phyloP scores from a whole-genome alignment of 2,329 filamentous ascomycete species.

The Elsinoe australis region DNA sequence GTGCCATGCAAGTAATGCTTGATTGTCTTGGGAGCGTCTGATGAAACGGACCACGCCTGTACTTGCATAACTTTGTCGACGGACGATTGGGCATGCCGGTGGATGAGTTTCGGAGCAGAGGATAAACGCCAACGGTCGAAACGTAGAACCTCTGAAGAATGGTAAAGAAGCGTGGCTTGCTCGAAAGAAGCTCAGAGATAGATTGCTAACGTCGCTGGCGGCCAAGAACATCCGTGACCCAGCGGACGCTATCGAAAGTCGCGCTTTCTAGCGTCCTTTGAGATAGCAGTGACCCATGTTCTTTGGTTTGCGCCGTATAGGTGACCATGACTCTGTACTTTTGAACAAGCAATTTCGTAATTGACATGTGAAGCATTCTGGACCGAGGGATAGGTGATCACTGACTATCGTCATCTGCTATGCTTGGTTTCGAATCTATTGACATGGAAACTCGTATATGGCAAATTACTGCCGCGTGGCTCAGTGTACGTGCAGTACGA shows the following conservation, averaged over 20 bases:
- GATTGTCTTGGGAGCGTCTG: background rate
- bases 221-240: background rate
- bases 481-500: too few relatives aligned
- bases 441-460: too few relatives aligned
- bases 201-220: background rate
- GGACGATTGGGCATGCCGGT: background rate
- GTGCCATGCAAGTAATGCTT: slow-evolving; percentile 8
- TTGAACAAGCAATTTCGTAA: background rate
- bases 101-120: background rate
- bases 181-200: slow-evolving; percentile 14
- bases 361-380: slow-evolving; percentile 11
- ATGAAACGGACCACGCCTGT: slow-evolving; percentile 7
- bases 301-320: background rate
- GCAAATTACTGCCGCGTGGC: too few relatives aligned
- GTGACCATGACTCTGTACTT: slow-evolving; percentile 11
- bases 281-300: background rate
- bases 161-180: slow-evolving; percentile 15
- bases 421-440: too few relatives aligned
- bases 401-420: background rate
- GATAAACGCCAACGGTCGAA: background rate
- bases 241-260: slow-evolving; percentile 15
- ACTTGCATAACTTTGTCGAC: too few relatives aligned
- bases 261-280: slow-evolving; percentile 2
- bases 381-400: slow-evolving; percentile 13
- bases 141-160: slow-evolving; percentile 12